Evolutionary conservation across 1,284 basidiomycete species (phyloP), one percentile per base, ranked within the genome.

Genomic region (Meira miltonrushii): DNA sequence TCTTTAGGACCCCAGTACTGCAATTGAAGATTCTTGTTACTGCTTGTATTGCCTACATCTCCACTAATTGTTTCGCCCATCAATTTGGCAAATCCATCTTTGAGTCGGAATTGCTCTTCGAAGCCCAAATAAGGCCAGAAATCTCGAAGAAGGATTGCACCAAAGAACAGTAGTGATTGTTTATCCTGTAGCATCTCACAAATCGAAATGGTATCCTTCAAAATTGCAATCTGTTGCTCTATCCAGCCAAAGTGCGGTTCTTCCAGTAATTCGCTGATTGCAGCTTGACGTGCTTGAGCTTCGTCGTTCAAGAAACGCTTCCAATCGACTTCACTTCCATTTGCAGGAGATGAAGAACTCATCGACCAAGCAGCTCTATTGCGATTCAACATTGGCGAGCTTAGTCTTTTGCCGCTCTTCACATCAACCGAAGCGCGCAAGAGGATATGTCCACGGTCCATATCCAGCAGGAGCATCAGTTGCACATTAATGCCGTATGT

Each of bases 171-270:
- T 58, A 68, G 68, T 6, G 61, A 59, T 7, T 81, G 83, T 60
- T 66, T 59, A 88, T 92, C 91, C 59, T 91, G 89, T n/a, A 97
- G 80, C 15, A 89, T 85, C 79, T 97, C 92, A 3, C 90, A 88
- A 10, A 96, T 86, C 0, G 88, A 86, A 38, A 96, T 87, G 0
- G 91, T 89, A 74, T 97, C 93, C 50, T 92, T 85, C 39, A 97
- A 83, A 37, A 94, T 85, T 37, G 90, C 90, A 37, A 94, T 84
- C 79, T 96, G 93, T 50, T 97, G 82, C 73, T 92, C 89, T 0
- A 90, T 87, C 94, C 93, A 98, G 1, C 93, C 92, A 74, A 87
- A 91, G 2, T 62, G 39, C 7, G 69, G 55, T 48, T n/a, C 46
- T 33, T 33, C 28, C 3, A 33, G 28, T 33, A 33, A 33, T 25